Base-by-base conservation (phyloP, 768 basidiomycete genomes). In the Tephrocybe sp. region DNA sequence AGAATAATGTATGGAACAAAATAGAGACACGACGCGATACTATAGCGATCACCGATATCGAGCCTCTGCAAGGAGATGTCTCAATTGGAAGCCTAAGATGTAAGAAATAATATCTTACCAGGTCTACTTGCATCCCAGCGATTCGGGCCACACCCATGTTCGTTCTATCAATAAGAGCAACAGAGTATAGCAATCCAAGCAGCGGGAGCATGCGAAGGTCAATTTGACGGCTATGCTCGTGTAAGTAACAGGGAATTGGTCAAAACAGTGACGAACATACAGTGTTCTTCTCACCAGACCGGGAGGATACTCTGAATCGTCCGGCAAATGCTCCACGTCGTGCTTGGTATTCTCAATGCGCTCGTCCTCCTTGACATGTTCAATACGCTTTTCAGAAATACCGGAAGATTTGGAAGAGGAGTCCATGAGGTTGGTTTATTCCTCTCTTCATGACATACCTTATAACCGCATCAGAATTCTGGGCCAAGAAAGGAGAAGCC, bases 1-100 rank as follows among this genome's bases (percentile, higher is more conserved):
- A 75, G 59, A 13, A 75, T 47, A 48, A 71, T 70, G 49, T 74
- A 76, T 3, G 73, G 74, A 11, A 73, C 64, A 49, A 75, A 75
- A 46, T 72, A 74, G 6, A 74, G 45, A 40, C 66, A 70, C 18
- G 69, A 69, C 2, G 66, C 68, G 34, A 74, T 68, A 44, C 68
- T 73, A 55, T 62, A 75, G 42, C 74, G 63, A 12, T 57, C 53
- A 7, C 68, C 69, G 23, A 64, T 54, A 12, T 54, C 45, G 16
- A 70, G 57, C 50, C 60, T 51, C 70, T 70, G 45, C 16, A 25
- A 0, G 33, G 21, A 24, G 1, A 5, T 42, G 18, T 12, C 22
- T 15, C 12, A 9, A 50, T 25, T n/a, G 29, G 16, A 19, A 18
- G 6, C 18, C 7, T 4, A 11, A 25, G 15, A 34, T 0, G n/a